A percentile compares a stretch with the other conserved stretches of the same genome.
phyloP scores from a whole-genome alignment of 345 rosid genomes.

The Geranium brycei region DNA sequence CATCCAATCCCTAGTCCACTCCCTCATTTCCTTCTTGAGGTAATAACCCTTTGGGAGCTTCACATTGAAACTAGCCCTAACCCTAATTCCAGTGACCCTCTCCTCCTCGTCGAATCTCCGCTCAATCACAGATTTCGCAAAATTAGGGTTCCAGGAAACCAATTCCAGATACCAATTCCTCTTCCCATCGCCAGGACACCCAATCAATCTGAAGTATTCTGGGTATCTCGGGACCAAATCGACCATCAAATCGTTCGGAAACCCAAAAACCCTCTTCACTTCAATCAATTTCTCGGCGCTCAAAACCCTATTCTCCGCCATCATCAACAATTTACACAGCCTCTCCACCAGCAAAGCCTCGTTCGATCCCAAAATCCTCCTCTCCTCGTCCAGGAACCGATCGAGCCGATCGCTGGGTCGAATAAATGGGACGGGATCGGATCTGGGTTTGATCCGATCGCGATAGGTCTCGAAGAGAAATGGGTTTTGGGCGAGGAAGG shows the following conservation, averaged over 20 bases:
- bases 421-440: slow-evolving; percentile 5
- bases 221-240: slow-evolving; percentile 14
- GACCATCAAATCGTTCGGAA: slow-evolving; percentile 19
- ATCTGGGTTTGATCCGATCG: slow-evolving; percentile 3
- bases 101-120: slow-evolving; percentile 50
- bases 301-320: slow-evolving; percentile 17
- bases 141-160: slow-evolving; percentile 52
- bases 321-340: slow-evolving; percentile 24
- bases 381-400: slow-evolving; percentile 20
- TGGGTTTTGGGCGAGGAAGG: no score
- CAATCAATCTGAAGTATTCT: slow-evolving; percentile 15
- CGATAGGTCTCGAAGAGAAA: no score
- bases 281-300: slow-evolving; percentile 20
- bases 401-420: slow-evolving; percentile 13
- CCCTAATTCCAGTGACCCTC: slow-evolving; percentile 34
- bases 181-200: slow-evolving; percentile 23
- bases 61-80: slow-evolving; percentile 52
- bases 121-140: slow-evolving; percentile 49
- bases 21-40: slow-evolving; percentile 83
- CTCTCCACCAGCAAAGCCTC: slow-evolving; percentile 15
- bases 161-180: slow-evolving; percentile 56
- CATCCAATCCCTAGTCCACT: slow-evolving; percentile 85
- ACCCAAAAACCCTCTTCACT: slow-evolving; percentile 21
- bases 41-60: slow-evolving; percentile 58
- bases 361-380: slow-evolving; percentile 10